These are phyloP conservation scores for Fusarium virguliforme DNA, from an alignment of 2,329 filamentous ascomycete species.

Conservation along the genomic window DNA sequence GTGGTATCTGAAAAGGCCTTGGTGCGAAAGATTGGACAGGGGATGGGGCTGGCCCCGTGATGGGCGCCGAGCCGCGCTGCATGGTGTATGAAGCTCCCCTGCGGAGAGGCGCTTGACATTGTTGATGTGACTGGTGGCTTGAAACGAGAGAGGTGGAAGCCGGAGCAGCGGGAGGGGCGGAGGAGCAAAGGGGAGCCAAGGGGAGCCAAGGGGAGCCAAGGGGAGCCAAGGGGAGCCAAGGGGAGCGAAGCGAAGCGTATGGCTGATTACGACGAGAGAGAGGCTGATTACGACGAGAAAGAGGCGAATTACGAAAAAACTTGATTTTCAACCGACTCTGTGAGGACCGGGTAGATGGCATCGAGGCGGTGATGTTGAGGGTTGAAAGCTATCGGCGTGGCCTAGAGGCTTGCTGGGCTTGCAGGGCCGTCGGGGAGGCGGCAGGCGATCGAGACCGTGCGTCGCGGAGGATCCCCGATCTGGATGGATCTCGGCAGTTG, in stretches of 20 bases:
- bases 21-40: constrained; percentile 81
- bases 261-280: constrained; percentile 20
- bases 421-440: background rate
- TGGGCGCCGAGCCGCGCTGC: constrained; percentile 8
- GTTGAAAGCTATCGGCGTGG: constrained; percentile 21
- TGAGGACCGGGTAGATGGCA: constrained; percentile 29
- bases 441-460: constrained; percentile 29
- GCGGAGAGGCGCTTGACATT: constrained; percentile 40
- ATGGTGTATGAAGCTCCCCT: constrained; percentile 19
- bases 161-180: constrained; percentile 16
- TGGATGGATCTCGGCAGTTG: constrained; percentile 28
- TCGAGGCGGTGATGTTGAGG: constrained; percentile 13
- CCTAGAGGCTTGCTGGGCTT: constrained; percentile 2
- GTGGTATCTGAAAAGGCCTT: constrained; percentile 89
- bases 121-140: constrained; percentile 29
- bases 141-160: constrained; percentile 5
- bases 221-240: background rate
- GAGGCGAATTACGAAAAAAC: constrained; percentile 27
- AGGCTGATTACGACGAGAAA: constrained; percentile 23
- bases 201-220: background rate
- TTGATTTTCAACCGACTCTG: constrained; percentile 21
- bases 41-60: constrained; percentile 76
- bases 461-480: constrained; percentile 9
- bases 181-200: constrained; percentile 6
- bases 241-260: constrained; percentile 6